Evolutionary conservation across 78 protist species (phyloP), one percentile per base, ranked within the genome.

Genomic region (Dictyostelium firmibasis): DNA sequence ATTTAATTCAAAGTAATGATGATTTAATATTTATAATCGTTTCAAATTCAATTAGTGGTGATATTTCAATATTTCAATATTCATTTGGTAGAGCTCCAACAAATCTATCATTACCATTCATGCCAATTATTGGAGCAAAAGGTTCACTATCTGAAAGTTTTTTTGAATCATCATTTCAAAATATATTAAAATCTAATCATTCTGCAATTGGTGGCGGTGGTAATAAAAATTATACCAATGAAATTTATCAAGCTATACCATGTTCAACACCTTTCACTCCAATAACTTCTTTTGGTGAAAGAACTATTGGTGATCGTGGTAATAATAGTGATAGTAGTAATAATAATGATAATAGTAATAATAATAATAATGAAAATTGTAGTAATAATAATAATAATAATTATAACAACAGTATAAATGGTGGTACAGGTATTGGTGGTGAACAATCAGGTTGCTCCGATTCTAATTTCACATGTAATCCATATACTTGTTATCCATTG

Each of bases 11-110:
- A 50, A 20, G 14, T 4, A 5, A 2, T 47, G 72, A 81, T 31
- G 86, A 57, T 82, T 25, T 57, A 14, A 35, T 57, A 14, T 57
- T 82, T 82, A 35, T 82, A 23, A 7, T n/a, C 0, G 50, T 82
- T 82, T 72, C 64, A 57, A 82, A 82, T 82, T 57, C 64, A 20
- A 82, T 82, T 31, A 57, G 77, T 57, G 86, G 86, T 20, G 77
- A 82, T 25, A n/a, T 82, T 16, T 44, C 36, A 8, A 47, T 82
- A 35, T 82, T 82, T 57, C 86, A 82, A 57, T 82, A 82, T 31
- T 27, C 75, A 25, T 77, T 41, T 77, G 50, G 64, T 41, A 77
- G 64, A 41, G 83, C 64, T 3, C 83, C 83, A 7, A 77, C 64
- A n/a, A 7, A 50, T 35, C n/a, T 82, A 57, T 82, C 86, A 33